phyloP scores from a whole-genome alignment of 2,329 filamentous ascomycete genomes.

The Coleophoma eucalyptorum region DNA sequence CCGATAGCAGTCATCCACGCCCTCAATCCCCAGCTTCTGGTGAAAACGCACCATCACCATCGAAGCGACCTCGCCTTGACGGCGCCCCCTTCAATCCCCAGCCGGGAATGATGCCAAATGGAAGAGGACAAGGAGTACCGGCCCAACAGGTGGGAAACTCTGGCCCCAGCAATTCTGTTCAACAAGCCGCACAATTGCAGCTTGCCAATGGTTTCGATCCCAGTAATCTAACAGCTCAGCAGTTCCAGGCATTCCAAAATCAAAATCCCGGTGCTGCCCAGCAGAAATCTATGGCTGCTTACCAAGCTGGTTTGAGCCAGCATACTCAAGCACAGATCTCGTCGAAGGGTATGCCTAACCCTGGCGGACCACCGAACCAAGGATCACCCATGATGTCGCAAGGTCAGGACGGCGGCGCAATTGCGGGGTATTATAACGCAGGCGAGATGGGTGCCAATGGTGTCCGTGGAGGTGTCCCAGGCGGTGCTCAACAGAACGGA shows the following conservation, averaged over 20 bases:
- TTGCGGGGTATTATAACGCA: slow-evolving; percentile 60
- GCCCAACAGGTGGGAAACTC: slow-evolving; percentile 62
- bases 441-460: slow-evolving; percentile 51
- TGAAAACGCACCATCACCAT: slow-evolving; percentile 88
- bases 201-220: slow-evolving; percentile 72
- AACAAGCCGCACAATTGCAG: slow-evolving; percentile 55
- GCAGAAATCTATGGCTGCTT: slow-evolving; percentile 75
- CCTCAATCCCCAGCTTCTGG: slow-evolving; percentile 77
- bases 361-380: slow-evolving; percentile 67
- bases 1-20: slow-evolving; percentile 71
- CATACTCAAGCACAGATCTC: slow-evolving; percentile 78
- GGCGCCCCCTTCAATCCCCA: slow-evolving; percentile 68
- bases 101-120: slow-evolving; percentile 68
- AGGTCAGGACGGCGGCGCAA: slow-evolving; percentile 59
- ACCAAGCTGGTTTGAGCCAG: slow-evolving; percentile 79
- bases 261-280: slow-evolving; percentile 37
- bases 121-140: slow-evolving; percentile 67
- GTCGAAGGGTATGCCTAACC: slow-evolving; percentile 77
- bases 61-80: slow-evolving; percentile 82
- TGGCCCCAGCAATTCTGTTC: slow-evolving; percentile 39
- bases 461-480: slow-evolving; percentile 51
- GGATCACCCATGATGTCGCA: slow-evolving; percentile 79
- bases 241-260: slow-evolving; percentile 59
- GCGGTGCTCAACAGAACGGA: slow-evolving; percentile 29
- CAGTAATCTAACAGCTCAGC: slow-evolving; percentile 66